Evolutionary conservation across 768 basidiomycete genomes (phyloP).

Genomic region (Hydnomerulius pinastri): DNA sequence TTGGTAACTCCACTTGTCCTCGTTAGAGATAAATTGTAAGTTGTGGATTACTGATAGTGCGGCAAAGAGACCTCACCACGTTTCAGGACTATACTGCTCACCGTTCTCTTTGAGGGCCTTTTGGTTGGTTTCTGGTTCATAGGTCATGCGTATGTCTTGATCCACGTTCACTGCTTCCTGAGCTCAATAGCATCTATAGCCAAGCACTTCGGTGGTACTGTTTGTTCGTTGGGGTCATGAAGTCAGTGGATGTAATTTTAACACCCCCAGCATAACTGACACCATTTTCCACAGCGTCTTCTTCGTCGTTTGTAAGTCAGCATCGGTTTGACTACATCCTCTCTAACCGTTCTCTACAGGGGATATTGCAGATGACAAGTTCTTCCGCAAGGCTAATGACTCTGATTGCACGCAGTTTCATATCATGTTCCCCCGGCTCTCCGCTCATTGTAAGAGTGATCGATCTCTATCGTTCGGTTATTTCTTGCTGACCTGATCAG

Average conservation of each 20-base stretch:
- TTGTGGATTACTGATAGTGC: constrained; percentile 8
- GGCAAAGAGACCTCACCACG: constrained; percentile 12
- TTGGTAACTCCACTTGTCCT: constrained; percentile 83
- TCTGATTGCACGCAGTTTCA: constrained; percentile 91
- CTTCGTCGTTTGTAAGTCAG: constrained; percentile 79
- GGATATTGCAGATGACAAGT: constrained; percentile 93
- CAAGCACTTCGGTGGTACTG: constrained; percentile 85
- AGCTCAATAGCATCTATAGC: constrained; percentile 36
- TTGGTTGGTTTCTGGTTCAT: constrained; percentile 95
- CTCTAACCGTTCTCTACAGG: constrained; percentile 43
- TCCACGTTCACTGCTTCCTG: neutral
- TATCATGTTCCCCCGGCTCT: constrained; percentile 67
- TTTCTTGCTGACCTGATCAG: constrained; percentile 37
- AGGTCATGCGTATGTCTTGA: constrained; percentile 73
- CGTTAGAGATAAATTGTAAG: constrained; percentile 88
- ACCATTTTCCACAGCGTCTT: constrained; percentile 54
- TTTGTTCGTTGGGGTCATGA: constrained; percentile 82
- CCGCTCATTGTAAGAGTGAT: constrained; percentile 62
- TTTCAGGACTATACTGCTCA: constrained; percentile 80
- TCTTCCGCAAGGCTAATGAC: constrained; percentile 93
- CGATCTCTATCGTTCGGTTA: neutral
- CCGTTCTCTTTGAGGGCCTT: constrained; percentile 79
- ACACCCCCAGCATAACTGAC: constrained; percentile 7
- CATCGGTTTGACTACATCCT: neutral
- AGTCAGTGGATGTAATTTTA: constrained; percentile 48